These are phyloP conservation scores for Bryoerythrophyllum caledonicum DNA, from an alignment of 225 moss, liverwort and hornwort genomes.

Conservation along the genomic window DNA sequence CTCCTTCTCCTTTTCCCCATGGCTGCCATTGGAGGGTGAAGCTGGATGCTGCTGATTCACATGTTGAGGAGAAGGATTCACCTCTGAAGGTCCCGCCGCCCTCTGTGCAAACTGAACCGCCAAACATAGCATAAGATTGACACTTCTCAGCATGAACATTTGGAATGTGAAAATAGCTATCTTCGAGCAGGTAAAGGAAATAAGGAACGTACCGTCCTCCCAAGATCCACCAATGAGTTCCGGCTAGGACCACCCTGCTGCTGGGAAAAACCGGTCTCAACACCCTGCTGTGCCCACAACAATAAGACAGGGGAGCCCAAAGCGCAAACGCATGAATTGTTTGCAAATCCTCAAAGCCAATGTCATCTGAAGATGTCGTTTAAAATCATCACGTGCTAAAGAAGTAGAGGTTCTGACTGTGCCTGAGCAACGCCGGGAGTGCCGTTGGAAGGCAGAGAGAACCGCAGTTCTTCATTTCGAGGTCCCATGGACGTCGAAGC, in stretches of 20 bases:
- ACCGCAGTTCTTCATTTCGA: neutral
- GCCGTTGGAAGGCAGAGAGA: slow-evolving; percentile 14
- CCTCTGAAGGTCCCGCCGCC: slow-evolving; percentile 34
- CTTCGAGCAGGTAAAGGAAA: neutral
- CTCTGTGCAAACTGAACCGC: slow-evolving; percentile 35
- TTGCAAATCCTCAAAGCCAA: neutral
- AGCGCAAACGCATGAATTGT: neutral
- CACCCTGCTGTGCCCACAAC: slow-evolving; percentile 15
- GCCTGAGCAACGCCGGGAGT: slow-evolving; percentile 27
- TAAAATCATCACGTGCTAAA: neutral
- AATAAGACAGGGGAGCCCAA: neutral
- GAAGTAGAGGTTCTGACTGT: neutral
- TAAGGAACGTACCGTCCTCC: slow-evolving; percentile 32
- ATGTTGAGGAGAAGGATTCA: neutral
- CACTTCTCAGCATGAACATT: neutral
- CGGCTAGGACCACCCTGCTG: slow-evolving; percentile 35
- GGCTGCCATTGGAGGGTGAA: no score
- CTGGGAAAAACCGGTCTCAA: slow-evolving; percentile 23
- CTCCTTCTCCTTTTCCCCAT: no score
- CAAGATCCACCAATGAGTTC: slow-evolving; percentile 44
- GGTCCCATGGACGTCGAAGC: slow-evolving; percentile 29
- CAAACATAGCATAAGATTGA: neutral
- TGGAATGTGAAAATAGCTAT: neutral
- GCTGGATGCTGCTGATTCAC: no score
- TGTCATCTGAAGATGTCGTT: no score